Evolutionary conservation across 805 yeast genomes (phyloP), one percentile per base, ranked within the genome.

Genomic region (Ascoidea tarda): DNA sequence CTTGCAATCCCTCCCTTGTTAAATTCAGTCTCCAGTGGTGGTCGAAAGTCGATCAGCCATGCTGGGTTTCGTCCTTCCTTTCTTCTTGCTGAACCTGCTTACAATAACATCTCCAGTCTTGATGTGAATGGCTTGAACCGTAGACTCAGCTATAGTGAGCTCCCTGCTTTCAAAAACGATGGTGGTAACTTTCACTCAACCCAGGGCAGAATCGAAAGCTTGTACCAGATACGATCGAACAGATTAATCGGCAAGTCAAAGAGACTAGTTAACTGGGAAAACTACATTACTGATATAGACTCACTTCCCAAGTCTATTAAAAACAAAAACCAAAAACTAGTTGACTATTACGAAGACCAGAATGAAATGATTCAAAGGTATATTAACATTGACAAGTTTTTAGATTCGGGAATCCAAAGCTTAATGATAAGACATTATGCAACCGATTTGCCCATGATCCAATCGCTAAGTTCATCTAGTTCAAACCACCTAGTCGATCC

Each of bases 401-500:
- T 85, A 49, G 93, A 84, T 60, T 77, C 87, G 4, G 89, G 89
- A 1, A 73, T 85, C 53, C 85, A 81, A 57, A 72, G 74, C 54
- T 70, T 75, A 48, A 81, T 85, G 81, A 71, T 86, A 51, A 70
- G 76, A 49, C 79, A 76, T 50, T 84, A 85, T 59, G 79, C 77
- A 4, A 70, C 68, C 33, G 72, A 69, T 50, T 57, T 58, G 32
- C 53, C 53, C 5, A 21, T 21, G 28, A 51, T 44, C 32, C 55
- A 33, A 10, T 28, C 10, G 31, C 8, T 49, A 6, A 38, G 14
- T 14, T 31, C 47, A 46, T 8, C 38, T 46, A 5, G 50, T 46
- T 56, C 60, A 55, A 60, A 60, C 5, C 54, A 59, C 2, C 62
- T 58, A 12, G 57, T 57, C 28, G 60, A 55, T 28, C 65, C 53